phyloP scores from a whole-genome alignment of 2,329 filamentous ascomycete genomes.

The Juglanconis juglandina region DNA sequence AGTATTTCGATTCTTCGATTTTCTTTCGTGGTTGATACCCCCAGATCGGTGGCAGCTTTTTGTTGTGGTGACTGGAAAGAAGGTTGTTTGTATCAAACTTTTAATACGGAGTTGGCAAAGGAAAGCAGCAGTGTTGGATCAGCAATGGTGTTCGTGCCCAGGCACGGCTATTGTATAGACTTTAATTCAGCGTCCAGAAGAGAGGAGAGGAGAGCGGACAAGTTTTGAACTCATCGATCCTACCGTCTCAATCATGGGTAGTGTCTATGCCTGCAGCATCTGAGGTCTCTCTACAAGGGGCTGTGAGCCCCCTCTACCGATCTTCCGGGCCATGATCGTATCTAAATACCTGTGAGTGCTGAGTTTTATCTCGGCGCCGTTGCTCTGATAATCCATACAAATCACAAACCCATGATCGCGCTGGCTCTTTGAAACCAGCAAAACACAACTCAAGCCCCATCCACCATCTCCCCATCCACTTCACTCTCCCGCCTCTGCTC shows the following conservation, averaged over 20 bases:
- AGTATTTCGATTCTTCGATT: neutral
- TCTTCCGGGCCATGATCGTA: too few species aligned
- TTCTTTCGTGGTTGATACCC: slow-evolving; percentile 4
- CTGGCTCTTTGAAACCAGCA: neutral
- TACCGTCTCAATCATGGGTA: too few species aligned
- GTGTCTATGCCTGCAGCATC: too few species aligned
- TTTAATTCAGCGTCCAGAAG: neutral
- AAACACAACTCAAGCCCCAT: too few species aligned
- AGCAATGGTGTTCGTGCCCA: neutral
- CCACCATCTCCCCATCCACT: neutral
- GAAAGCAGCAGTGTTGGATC: neutral
- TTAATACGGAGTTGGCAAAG: neutral
- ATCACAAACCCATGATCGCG: neutral
- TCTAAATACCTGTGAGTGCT: too few species aligned
- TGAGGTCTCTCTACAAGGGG: too few species aligned
- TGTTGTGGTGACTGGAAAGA: neutral
- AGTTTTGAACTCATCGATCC: neutral
- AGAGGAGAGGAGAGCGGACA: neutral
- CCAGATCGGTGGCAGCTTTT: neutral
- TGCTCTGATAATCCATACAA: neutral
- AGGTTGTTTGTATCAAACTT: neutral
- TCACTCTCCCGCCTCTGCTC: slow-evolving; percentile 29
- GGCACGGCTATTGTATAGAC: neutral
- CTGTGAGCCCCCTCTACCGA: too few species aligned
- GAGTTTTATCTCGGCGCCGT: too few species aligned